Percentiles rank a stretch among this genome's conserved stretches.
Conservation (phyloP, 768 basidiomycete species). For the Boletus eberwhitei region DNA sequence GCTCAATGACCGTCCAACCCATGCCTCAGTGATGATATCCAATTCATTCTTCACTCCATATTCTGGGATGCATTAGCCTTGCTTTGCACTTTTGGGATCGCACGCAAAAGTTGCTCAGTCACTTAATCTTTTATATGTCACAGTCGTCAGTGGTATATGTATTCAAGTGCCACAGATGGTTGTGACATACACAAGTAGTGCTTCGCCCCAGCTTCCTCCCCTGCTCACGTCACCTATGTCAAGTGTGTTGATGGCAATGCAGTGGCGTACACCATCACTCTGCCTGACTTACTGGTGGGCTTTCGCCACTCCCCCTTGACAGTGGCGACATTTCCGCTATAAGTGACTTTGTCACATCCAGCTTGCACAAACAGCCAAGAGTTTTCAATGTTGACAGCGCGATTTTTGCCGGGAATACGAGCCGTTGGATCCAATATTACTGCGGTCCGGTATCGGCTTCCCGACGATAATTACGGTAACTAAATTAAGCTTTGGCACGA, state of each 20-base stretch:
- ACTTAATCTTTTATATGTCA: neutral
- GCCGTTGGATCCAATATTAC: neutral
- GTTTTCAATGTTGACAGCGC: neutral
- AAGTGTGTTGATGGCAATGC: constrained; percentile 3
- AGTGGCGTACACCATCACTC: neutral
- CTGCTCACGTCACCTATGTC: neutral
- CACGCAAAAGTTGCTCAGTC: neutral
- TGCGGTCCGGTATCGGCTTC: neutral
- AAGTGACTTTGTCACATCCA: neutral
- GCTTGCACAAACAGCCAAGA: neutral
- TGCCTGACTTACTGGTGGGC: neutral
- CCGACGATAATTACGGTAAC: neutral
- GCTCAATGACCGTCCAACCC: neutral
- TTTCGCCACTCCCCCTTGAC: neutral
- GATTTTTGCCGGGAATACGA: neutral
- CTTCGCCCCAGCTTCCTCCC: neutral
- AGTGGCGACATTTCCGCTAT: neutral
- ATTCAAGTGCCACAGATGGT: too few relatives aligned
- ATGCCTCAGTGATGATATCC: neutral
- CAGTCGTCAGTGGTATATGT: too few relatives aligned
- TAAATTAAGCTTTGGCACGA: neutral
- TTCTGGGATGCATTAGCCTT: neutral
- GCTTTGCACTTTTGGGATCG: neutral
- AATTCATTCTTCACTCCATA: neutral
- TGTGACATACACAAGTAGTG: neutral